Percentiles rank a stretch among this genome's conserved stretches.
Conservation (phyloP, 345 rosid genomes). For the Citrus unshiu region DNA sequence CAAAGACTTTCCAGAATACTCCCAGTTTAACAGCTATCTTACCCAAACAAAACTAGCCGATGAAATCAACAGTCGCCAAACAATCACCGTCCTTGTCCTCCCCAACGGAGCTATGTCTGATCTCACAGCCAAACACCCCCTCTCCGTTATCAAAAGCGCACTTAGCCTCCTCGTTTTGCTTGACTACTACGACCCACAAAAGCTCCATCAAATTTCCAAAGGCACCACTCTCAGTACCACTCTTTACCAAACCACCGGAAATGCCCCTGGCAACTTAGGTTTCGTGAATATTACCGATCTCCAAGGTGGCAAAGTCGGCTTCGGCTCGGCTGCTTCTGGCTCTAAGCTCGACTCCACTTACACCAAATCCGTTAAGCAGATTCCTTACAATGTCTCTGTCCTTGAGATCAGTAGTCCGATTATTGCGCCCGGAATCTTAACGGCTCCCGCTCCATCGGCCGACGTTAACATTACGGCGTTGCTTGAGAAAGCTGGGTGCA, state of each 20-base stretch:
- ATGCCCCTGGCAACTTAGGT: conserved; percentile 75
- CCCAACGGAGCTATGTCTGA: conserved; percentile 75
- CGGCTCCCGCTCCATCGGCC: conserved; percentile 65
- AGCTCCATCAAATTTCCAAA: conserved; percentile 75
- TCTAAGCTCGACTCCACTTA: conserved; percentile 76
- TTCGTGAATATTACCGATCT: conserved; percentile 89
- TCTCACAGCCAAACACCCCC: conserved; percentile 61
- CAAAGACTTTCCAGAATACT: conserved; percentile 58
- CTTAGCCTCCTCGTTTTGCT: conserved; percentile 75
- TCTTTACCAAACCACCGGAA: conserved; percentile 92
- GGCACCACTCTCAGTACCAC: conserved; percentile 77
- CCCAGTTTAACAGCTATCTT: conserved; percentile 69
- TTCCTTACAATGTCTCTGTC: conserved; percentile 83
- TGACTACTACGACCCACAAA: conserved; percentile 74
- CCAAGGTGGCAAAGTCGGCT: conserved; percentile 78
- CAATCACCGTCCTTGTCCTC: conserved; percentile 75
- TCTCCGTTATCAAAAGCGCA: conserved; percentile 66
- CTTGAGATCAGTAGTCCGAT: conserved; percentile 68
- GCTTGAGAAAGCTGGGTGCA: conserved; percentile 87
- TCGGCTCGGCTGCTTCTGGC: conserved; percentile 78
- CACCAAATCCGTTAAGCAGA: conserved; percentile 67
- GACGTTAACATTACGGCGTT: conserved; percentile 61
- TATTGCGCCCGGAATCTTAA: conserved; percentile 54
- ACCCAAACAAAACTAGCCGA: conserved; percentile 74
- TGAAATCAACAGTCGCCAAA: conserved; percentile 83